Evolutionary conservation across 768 basidiomycete species (phyloP), one percentile per base, ranked within the genome.

Genomic region (Russula ochroleuca): DNA sequence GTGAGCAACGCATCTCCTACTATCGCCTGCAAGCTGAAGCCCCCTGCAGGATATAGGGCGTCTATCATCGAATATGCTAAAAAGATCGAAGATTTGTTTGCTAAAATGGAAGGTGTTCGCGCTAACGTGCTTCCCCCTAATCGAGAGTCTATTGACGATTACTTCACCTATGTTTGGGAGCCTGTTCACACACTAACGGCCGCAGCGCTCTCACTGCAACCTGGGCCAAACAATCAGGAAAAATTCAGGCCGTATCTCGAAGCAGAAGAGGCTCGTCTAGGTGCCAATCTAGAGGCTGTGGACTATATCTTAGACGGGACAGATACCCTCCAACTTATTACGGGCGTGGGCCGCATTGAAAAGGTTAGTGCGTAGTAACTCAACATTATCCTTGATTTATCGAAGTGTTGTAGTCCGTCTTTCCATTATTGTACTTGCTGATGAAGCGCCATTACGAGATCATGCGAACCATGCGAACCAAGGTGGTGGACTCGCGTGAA

Each of bases 311-410:
- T 75, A 31, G 73, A 75, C 50, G 71, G 68, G 2, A 31, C 54
- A 0, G 73, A 74, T 45, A 74, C 73, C 0, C 60, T 75, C 3
- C 51, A 60, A 6, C 67, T 74, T 3, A 66, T 75, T 1, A 61
- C 69, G 10, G 74, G 73, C 23, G 57, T 66, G 7, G 71, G 70
- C 3, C 65, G 71, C 9, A 63, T 72, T 7, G 74, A 75, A 56
- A 71, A 69, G 68, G 74, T 74, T 31, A 23, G 62, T 8, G 37
- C 48, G 8, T 28, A 25, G 1, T 2, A 23, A 2, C 19, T 35
- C 13, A 35, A 2, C 6, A 43, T 21, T 2, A 19, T 23, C 31
- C 47, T 37, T 8, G 15, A 38, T 28, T 65, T 35, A 35, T 35
- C 35, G 1, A 31, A 41, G 5, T 41, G 15, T 38, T 45, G 5